Percentiles rank a stretch among this genome's conserved stretches.
Evolutionary conservation across 176 grass and related monocot species (phyloP).

Genomic region (Oryza australiensis): DNA sequence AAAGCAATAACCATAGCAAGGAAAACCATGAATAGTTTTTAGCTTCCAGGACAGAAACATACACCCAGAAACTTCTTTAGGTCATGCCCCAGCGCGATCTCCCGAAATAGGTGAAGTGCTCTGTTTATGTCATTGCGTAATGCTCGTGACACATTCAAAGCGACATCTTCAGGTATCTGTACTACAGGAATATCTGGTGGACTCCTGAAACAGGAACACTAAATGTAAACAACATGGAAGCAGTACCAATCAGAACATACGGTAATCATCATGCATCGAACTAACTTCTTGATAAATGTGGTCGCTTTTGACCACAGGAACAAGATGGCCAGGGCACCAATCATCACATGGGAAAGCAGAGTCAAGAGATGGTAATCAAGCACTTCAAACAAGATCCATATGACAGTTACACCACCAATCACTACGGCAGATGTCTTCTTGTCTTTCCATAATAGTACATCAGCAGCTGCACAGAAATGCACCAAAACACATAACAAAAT

Average conservation of each 20-base stretch:
- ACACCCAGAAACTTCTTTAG: slow-evolving; percentile 80
- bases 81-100: slow-evolving; percentile 64
- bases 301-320: slow-evolving; percentile 82
- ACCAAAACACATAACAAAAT: not conserved
- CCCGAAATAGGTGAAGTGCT: slow-evolving; percentile 50
- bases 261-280: not conserved
- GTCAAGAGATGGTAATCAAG: slow-evolving; percentile 83
- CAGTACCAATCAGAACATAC: not conserved
- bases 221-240: slow-evolving; percentile 10
- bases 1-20: not conserved
- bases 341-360: slow-evolving; percentile 67
- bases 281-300: slow-evolving; percentile 75
- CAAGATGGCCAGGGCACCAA: slow-evolving; percentile 58
- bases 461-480: slow-evolving; percentile 64
- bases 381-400: slow-evolving; percentile 80
- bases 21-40: not conserved
- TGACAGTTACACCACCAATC: slow-evolving; percentile 61
- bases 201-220: slow-evolving; percentile 44
- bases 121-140: slow-evolving; percentile 65
- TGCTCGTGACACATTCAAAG: slow-evolving; percentile 47
- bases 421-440: slow-evolving; percentile 76
- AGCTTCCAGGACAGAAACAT: not conserved
- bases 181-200: slow-evolving; percentile 62
- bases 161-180: slow-evolving; percentile 67
- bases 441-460: slow-evolving; percentile 90